Percentiles rank a stretch among this genome's conserved stretches.
Conservation (phyloP, 768 basidiomycete genomes). For the Xerocomellus amylosporus region DNA sequence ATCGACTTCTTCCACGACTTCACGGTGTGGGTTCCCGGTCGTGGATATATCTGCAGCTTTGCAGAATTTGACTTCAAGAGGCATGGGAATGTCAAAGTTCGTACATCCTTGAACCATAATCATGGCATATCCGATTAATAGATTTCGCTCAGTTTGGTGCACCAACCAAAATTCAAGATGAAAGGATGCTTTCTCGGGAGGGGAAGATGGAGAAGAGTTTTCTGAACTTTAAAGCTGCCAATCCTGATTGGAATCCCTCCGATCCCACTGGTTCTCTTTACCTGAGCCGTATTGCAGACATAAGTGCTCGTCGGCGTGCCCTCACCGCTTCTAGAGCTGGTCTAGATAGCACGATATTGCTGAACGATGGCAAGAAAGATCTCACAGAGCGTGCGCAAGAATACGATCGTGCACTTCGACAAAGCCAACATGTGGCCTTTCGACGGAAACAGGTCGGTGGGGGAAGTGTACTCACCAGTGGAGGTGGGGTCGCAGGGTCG, state of each 20-base stretch:
- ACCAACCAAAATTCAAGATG: constrained; percentile 62
- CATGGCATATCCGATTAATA: neutral
- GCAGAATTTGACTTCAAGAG: constrained; percentile 97
- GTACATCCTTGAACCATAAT: constrained; percentile 16
- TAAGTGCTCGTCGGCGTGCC: constrained; percentile 46
- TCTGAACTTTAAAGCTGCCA: constrained; percentile 91
- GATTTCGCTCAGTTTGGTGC: constrained; percentile 69
- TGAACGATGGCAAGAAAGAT: constrained; percentile 36
- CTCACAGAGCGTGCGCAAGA: constrained; percentile 59
- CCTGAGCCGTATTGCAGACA: constrained; percentile 77
- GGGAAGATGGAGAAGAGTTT: constrained; percentile 99
- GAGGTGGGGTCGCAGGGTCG: constrained; percentile 49
- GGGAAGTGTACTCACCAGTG: constrained; percentile 34
- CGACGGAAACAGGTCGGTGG: constrained; percentile 37
- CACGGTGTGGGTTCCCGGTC: constrained; percentile 91
- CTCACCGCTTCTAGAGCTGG: constrained; percentile 27
- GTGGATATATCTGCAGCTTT: constrained; percentile 97
- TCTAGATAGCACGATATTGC: constrained; percentile 26
- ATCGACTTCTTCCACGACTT: constrained; percentile 99
- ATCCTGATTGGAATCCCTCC: constrained; percentile 92
- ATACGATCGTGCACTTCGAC: constrained; percentile 71
- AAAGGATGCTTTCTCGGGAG: constrained; percentile 79
- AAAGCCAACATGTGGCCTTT: constrained; percentile 58
- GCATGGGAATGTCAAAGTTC: constrained; percentile 86
- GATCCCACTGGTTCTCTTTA: constrained; percentile 92